Base-by-base conservation (phyloP, 495 filamentous ascomycete species). In the Zalerion maritima region DNA sequence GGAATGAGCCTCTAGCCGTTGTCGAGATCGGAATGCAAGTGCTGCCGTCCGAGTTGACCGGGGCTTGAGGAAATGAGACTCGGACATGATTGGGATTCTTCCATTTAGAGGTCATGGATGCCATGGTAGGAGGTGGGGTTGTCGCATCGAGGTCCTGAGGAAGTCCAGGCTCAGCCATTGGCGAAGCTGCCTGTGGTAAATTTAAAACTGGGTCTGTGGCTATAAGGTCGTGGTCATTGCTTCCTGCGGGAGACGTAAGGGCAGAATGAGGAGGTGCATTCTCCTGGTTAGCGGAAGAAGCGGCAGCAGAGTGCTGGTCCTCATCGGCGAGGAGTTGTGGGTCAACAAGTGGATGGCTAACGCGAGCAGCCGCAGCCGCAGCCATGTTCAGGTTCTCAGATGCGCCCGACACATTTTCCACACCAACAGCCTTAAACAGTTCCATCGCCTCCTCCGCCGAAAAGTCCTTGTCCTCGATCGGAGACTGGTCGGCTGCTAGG, bases 321-420 rank as follows among this genome's bases (percentile, higher is more conserved):
- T 58, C 54, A 12, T 55, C 51, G 1, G 44, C 42, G 5, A 60
- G 37, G 8, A 68, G 40, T 21, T 68, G 57, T 7, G 61, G 60
- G 36, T 71, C 62, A 21, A 71, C 52, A 10, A 63, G 53, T 1
- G 50, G 43, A 5, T 56, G 52, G 5, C 56, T 50, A 14, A 67
- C 47, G 5, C 59, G 59, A 18, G 62, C 61, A 0, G 65, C 54
- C 4, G 60, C 62, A 3, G 61, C 62, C 13, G 58, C 60, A 10
- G 60, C 61, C 33, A 62, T 54, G 3, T 54, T 50, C 4, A 66
- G 36, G 20, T 52, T 55, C 0, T 49, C 34, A 0, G 52, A n/a
- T n/a, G n/a, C n/a, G n/a, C n/a, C n/a, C n/a, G n/a, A n/a, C n/a
- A n/a, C n/a, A n/a, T n/a, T n/a, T n/a, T n/a, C n/a, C n/a, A n/a